phyloP scores from a whole-genome alignment of 1,139 yeast genomes.

The Taphrina deformans region DNA sequence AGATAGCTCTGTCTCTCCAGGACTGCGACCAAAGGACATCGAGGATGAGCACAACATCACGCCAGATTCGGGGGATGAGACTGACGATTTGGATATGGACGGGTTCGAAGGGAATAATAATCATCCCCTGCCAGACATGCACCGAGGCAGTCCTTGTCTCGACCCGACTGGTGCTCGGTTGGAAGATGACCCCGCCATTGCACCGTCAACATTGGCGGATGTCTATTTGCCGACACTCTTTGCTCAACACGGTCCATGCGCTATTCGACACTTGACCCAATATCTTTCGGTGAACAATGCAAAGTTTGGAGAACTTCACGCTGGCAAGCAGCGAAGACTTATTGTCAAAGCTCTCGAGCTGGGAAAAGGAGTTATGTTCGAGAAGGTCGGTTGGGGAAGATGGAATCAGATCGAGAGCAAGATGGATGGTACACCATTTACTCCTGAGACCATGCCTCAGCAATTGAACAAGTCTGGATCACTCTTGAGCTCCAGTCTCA shows the following conservation, averaged over 20 bases:
- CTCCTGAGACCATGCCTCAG: slow-evolving; percentile 31
- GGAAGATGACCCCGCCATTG: slow-evolving; percentile 15
- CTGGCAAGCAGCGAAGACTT: slow-evolving; percentile 84
- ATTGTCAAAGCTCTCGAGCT: slow-evolving; percentile 84
- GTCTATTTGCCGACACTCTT: slow-evolving; percentile 19
- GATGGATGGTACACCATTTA: slow-evolving; percentile 1
- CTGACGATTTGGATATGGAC: slow-evolving; percentile 31
- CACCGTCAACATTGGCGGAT: slow-evolving; percentile 22
- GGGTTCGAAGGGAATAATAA: background rate
- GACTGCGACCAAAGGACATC: background rate
- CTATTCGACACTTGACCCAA: slow-evolving; percentile 83
- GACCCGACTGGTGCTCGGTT: slow-evolving; percentile 1
- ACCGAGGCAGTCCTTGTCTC: background rate
- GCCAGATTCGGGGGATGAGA: slow-evolving; percentile 19
- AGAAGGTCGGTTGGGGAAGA: slow-evolving; percentile 97
- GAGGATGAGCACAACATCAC: background rate
- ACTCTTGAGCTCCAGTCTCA: slow-evolving; percentile 8
- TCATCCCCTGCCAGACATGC: background rate
- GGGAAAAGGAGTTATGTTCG: slow-evolving; percentile 64
- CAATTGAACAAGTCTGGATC: background rate
- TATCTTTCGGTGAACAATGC: slow-evolving; percentile 74
- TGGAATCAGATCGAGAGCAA: slow-evolving; percentile 64
- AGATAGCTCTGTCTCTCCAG: slow-evolving; percentile 28
- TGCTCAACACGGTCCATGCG: slow-evolving; percentile 72
- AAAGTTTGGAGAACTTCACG: slow-evolving; percentile 74